Base-by-base conservation (phyloP, 2,329 filamentous ascomycete genomes). In the Talaromyces sp. region DNA sequence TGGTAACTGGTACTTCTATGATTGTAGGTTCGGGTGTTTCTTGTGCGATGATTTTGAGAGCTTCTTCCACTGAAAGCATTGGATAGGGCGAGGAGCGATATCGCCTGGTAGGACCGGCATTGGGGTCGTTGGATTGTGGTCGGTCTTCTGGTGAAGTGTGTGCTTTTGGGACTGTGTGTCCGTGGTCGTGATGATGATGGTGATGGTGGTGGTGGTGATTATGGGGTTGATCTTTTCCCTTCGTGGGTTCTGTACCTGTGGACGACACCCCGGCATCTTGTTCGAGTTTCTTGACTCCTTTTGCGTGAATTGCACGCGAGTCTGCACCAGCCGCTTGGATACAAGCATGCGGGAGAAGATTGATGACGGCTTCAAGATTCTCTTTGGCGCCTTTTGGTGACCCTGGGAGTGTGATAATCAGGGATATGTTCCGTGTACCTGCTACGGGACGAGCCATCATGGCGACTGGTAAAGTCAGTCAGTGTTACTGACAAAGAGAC, bases 381-480 rank as follows among this genome's bases (percentile, higher is more conserved):
- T 99, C 94, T 67, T 86, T 89, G 8, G 94, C 94, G 1, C 92
- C 94, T 72, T 97, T 97, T 0, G 94, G 94, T 0, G 93, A 97
- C 1, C 94, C 94, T 0, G 94, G 94, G 3, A 99, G 78, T 0
- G 94, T 99, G 61, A 97, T 76, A 22, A 99, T 88, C 54, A 99
- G 74, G 0, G 90, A 87, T 60, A 85, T 85, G 62, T 93, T 87
- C 33, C 94, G 82, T 2, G 96, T 86, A 2, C 94, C 94, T 21
- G 94, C 94, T 11, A 95, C 89, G 4, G 94, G 94, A 46, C 94
- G 84, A 53, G 94, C 89, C 94, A 99, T 99, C 78, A 96, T 87
- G 45, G 94, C 94, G 75, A 99, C 91, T 96, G 13, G 56, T 15
- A 22, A 17, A 50, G n/a, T 73, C 58, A 73, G 64, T 51, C 46